Evolutionary conservation across 768 basidiomycete species (phyloP).

Genomic region (Hortiboletus campestris): DNA sequence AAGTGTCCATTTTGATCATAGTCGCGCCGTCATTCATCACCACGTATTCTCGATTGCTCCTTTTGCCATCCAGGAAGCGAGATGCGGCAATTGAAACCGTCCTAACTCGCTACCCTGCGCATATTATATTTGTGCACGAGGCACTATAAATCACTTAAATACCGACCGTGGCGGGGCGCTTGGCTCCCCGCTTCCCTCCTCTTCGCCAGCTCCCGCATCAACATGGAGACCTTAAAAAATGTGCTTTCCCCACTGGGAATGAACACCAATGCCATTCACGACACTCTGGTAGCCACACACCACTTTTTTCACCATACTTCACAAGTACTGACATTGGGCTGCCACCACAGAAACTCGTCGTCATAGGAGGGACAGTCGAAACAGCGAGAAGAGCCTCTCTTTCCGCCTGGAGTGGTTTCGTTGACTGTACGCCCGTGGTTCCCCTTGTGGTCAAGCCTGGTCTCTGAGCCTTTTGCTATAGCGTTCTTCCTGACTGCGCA

Average conservation of each 20-base stretch:
- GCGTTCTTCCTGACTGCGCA: slow-evolving; percentile 90
- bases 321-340: background rate
- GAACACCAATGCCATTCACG: slow-evolving; percentile 69
- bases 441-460: background rate
- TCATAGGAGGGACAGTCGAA: slow-evolving; percentile 87
- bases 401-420: slow-evolving; percentile 87
- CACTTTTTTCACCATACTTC: background rate
- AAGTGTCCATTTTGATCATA: slow-evolving; percentile 11
- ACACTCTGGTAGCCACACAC: slow-evolving; percentile 60
- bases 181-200: slow-evolving; percentile 33
- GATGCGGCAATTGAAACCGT: slow-evolving; percentile 32
- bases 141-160: slow-evolving; percentile 36
- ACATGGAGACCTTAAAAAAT: slow-evolving; percentile 71
- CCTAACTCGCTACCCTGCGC: slow-evolving; percentile 27
- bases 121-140: slow-evolving; percentile 32
- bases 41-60: slow-evolving; percentile 16
- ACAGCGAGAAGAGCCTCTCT: slow-evolving; percentile 78
- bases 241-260: slow-evolving; percentile 69
- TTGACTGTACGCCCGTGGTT: slow-evolving; percentile 57
- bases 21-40: slow-evolving; percentile 14
- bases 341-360: slow-evolving; percentile 71
- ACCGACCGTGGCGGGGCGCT: slow-evolving; percentile 33
- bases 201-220: slow-evolving; percentile 29
- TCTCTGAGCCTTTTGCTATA: slow-evolving; percentile 27
- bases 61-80: slow-evolving; percentile 26